Base-by-base conservation (phyloP, 176 grass and related monocot genomes). In the Pontederia crassipes region DNA sequence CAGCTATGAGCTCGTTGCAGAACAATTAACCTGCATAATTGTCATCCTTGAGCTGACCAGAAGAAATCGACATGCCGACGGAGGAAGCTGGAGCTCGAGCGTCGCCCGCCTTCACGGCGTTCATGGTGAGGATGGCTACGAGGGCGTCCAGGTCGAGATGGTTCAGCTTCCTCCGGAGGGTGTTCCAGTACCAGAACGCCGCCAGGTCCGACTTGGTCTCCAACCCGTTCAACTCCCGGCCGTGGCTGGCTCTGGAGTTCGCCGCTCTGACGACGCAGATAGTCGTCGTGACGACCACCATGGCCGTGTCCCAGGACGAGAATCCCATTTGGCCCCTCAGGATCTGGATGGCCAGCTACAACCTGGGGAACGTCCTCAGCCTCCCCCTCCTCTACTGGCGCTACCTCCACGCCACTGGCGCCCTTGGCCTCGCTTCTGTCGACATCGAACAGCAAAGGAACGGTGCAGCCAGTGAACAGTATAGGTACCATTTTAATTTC, bases 101-200 rank as follows among this genome's bases (percentile, higher is more conserved):
- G 1, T 1, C 63, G 7, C 66, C 66, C 8, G 52, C 56, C 7
- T 3, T 40, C 32, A 40, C 32, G 32, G 60, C 79, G 14, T 83
- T 86, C 57, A 65, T 81, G 46, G 81, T 85, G 68, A 74, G 88
- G 27, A 75, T 74, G 64, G 84, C 87, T 62, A 67, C 74, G 59
- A 74, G 79, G 76, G 78, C 82, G 58, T 85, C 93, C 16, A 65
- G 93, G 68, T 82, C 93, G 12, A 81, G 84, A 14, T 98, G 93
- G 93, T 98, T 91, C 71, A 63, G 89, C 70, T 98, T 98, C 84
- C 59, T 98, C 57, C 72, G 93, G 45, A 71, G 85, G 35, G 93
- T 92, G 60, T 98, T 92, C 84, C 83, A 77, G 71, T 98, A 98
- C 68, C 93, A 98, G 76, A 98, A 98, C 57, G 87, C 83, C 11